Evolutionary conservation across 192 early-diverging fungal species (phyloP), one percentile per base, ranked within the genome.

Genomic region (Entomortierella beljakovae): DNA sequence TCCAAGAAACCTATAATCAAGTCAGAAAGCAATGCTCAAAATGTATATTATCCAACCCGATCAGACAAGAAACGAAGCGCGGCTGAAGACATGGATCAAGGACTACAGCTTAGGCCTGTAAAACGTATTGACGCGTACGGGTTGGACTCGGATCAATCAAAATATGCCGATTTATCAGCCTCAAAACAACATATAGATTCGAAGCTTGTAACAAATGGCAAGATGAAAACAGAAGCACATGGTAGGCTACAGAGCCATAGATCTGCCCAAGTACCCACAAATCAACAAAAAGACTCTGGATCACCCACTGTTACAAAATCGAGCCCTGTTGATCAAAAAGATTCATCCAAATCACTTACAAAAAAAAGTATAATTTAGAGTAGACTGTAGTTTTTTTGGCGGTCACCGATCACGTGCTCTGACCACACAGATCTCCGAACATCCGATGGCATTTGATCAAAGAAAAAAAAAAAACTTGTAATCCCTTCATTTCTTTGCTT

Each of bases 101-200:
- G 70, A 18, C 37, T 71, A 15, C 70, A 71, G 11, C 29, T 71
- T 25, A 61, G 70, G 16, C 61, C 70, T 3, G 61, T 71, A n/a
- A 62, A 71, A 40, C n/a, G 61, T 9, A 28, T 54, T 23, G 61
- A 53, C 22, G 22, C 31, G 57, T 61, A 42, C 56, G 51, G 51
- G 5, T 28, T 53, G 9, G 58, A 70, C 31, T 29, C 34, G 4
- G 59, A 42, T 20, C 20, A 43, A 29, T 33, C 38, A 26, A 38
- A 16, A 28, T 26, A 31, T 1, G 52, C 55, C 9, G 3, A 23
- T 31, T 28, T 35, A 49, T 32, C 26, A 57, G 28, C 43, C 5
- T 46, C 43, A 2, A 20, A 11, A 11, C 15, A 3, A 38, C 37
- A 38, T 13, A 38, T 8, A 20, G 43, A 20, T 3, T 20, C 5